Evolutionary conservation across 176 grass and related monocot species (phyloP).

Genomic region (Triticum urartu): DNA sequence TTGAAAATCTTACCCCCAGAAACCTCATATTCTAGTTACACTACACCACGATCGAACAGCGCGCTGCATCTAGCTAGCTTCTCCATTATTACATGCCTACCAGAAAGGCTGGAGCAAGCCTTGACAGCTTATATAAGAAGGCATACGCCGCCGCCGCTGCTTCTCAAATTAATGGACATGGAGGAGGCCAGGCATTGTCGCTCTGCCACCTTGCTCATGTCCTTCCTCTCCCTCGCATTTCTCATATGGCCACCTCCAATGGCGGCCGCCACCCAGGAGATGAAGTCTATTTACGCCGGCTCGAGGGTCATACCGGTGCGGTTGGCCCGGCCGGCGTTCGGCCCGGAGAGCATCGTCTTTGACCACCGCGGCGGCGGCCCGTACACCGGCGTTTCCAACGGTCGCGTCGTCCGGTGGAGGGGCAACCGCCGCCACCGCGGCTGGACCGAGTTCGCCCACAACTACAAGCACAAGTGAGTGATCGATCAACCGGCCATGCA

Average conservation of each 20-base stretch:
- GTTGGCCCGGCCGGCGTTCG: conserved; percentile 44
- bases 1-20: too few species aligned
- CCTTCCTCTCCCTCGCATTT: not conserved
- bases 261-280: conserved; percentile 25
- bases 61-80: not conserved
- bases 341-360: conserved; percentile 92
- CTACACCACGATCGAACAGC: not conserved
- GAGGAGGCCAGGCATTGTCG: conserved; percentile 20
- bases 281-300: conserved; percentile 46
- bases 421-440: conserved; percentile 10
- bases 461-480: conserved; percentile 45
- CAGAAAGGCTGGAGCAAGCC: not conserved
- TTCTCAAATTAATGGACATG: conserved; percentile 21
- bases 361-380: conserved; percentile 64
- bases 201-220: not conserved
- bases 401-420: conserved; percentile 75
- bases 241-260: not conserved
- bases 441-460: conserved; percentile 78
- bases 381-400: conserved; percentile 82
- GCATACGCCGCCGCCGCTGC: not conserved
- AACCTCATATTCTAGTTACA: too few species aligned
- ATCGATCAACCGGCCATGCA: not conserved
- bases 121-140: conserved; percentile 9
- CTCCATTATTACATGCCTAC: not conserved
- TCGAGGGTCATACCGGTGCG: conserved; percentile 32